phyloP scores from a whole-genome alignment of 2,329 filamentous ascomycete species.

The Paraconiothyrium brasiliense region DNA sequence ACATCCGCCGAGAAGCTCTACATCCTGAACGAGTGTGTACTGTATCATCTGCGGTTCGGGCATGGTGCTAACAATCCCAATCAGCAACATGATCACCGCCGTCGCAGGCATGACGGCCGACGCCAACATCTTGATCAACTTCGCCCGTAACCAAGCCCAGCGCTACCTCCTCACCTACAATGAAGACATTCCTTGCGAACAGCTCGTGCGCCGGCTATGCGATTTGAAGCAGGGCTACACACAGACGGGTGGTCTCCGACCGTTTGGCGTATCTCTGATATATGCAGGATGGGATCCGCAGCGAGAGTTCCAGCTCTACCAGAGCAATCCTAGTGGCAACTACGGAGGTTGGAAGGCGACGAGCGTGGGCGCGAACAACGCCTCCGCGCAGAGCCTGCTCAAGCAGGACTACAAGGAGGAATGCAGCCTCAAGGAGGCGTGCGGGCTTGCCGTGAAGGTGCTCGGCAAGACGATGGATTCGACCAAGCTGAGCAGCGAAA shows the following conservation, averaged over 20 bases:
- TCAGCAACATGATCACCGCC: conserved; percentile 99
- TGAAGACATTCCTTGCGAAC: conserved; percentile 99
- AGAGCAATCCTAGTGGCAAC: conserved; percentile 98
- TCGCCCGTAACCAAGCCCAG: conserved; percentile 95
- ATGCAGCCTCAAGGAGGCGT: conserved; percentile 94
- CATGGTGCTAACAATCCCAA: conserved; percentile 19
- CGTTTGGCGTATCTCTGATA: conserved; percentile 99
- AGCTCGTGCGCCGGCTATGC: conserved; percentile 94
- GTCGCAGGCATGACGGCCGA: conserved; percentile 99
- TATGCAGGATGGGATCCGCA: conserved; percentile 98
- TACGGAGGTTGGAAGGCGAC: conserved; percentile 99
- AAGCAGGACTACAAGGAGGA: conserved; percentile 99
- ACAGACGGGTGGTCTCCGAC: conserved; percentile 96
- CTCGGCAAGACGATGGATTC: conserved; percentile 99
- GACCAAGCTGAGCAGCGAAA: conserved; percentile 98
- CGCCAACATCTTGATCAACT: conserved; percentile 99
- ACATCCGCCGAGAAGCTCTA: conserved; percentile 99
- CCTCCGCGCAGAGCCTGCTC: conserved; percentile 92
- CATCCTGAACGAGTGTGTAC: conserved; percentile 91
- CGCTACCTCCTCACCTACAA: conserved; percentile 99
- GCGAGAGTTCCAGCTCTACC: conserved; percentile 97
- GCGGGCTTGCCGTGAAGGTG: conserved; percentile 97
- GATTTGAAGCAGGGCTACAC: conserved; percentile 99
- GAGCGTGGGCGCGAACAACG: conserved; percentile 97
- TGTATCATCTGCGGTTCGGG: not conserved